Evolutionary conservation across 2,329 filamentous ascomycete species (phyloP).

Genomic region (Diaporthe sp.): DNA sequence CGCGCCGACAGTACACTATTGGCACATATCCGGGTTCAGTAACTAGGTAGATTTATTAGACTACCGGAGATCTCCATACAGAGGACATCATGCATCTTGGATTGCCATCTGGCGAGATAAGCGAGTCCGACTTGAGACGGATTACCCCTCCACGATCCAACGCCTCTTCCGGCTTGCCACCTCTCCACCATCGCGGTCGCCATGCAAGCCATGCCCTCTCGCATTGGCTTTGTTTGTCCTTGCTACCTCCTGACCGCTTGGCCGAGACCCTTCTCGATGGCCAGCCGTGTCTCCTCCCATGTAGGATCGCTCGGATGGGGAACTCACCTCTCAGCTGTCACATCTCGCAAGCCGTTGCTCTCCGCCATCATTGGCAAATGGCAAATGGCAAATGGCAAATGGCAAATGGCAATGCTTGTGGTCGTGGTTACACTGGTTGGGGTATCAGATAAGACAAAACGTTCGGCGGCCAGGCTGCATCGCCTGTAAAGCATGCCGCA

Average conservation of each 20-base stretch:
- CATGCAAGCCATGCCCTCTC: background rate
- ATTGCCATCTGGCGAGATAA: conserved; percentile 26
- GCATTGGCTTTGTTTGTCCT: conserved; percentile 5
- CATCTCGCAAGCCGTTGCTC: conserved; percentile 26
- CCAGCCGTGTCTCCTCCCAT: background rate
- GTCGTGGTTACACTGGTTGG: conserved; percentile 15
- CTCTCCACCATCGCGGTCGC: background rate
- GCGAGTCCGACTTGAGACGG: conserved; percentile 13
- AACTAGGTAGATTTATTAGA: background rate
- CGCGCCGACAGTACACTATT: background rate
- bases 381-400: background rate
- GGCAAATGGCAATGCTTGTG: background rate
- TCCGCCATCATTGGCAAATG: background rate
- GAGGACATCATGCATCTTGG: conserved; percentile 25
- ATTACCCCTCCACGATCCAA: background rate
- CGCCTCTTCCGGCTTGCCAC: background rate
- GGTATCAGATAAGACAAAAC: background rate
- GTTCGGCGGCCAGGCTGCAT: background rate
- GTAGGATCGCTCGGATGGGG: background rate
- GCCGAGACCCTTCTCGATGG: background rate
- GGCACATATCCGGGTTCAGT: background rate
- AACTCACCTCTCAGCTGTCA: conserved; percentile 18
- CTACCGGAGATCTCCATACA: conserved; percentile 23
- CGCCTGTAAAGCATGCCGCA: background rate
- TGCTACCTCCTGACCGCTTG: background rate